Evolutionary conservation across 768 basidiomycete species (phyloP), one percentile per base, ranked within the genome.

Genomic region (Strobilomyces echinocephalus): DNA sequence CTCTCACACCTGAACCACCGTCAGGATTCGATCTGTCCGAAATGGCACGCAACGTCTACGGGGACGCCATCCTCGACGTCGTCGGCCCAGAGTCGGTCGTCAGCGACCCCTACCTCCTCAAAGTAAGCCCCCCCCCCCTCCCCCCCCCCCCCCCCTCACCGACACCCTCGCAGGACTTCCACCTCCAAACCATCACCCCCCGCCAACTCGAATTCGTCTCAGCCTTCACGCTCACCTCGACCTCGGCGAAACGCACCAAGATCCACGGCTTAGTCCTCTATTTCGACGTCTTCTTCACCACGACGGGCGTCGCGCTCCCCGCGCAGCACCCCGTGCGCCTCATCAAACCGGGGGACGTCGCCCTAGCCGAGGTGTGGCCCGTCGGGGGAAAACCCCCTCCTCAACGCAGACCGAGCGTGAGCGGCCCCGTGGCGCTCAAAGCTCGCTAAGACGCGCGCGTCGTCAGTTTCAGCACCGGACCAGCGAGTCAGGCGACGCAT

Each of bases 381-480:
- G 77, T 89, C 28, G 87, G 85, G 0, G 83, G 85, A 1, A 85
- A 83, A 60, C 71, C 79, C 4, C 80, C 81, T 3, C 74, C 79
- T 1, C 75, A 81, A 52, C 74, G 88, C 28, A 73, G 87, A 30
- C 77, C 79, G 54, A 87, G 86, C 64, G 60, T 75, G 7, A 24
- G 24, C 24, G 75, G 79, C n/a, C 70, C 69, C 24, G 24, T 4
- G 30, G 30, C 7, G 7, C 30, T 30, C 30, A 8, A 30, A 9
- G 3, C 30, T 1, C 6, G 30, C 6, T 2, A 30, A 9, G 30
- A 30, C 7, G 9, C 6, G 30, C 30, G 30, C 30, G 66, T 83
- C 8, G 81, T 79, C 7, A 91, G 88, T 67, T 91, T 99, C 71
- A 95, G 91, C 61, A 98, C 95, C 0, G 91, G 95, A 0, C 94